These are phyloP conservation scores for Trametes cingulata DNA, from an alignment of 768 basidiomycete genomes.

Conservation along the genomic window DNA sequence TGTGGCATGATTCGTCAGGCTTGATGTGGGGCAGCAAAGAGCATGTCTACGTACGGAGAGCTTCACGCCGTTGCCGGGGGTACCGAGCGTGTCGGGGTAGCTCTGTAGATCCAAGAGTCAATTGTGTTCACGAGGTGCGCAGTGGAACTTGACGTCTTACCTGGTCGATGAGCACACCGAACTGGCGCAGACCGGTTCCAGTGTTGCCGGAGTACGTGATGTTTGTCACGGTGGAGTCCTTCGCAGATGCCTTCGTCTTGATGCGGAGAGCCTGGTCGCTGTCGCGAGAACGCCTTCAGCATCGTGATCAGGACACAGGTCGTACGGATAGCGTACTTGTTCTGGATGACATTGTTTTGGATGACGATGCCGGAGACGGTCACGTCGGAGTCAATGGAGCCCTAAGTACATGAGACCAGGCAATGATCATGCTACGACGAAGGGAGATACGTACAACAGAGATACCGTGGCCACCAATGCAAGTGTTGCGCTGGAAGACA, in stretches of 20 bases:
- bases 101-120: conserved; percentile 39
- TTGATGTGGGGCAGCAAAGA: background rate
- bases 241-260: conserved; percentile 52
- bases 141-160: conserved; percentile 26
- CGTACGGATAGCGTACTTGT: conserved; percentile 45
- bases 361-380: conserved; percentile 51
- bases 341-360: conserved; percentile 51
- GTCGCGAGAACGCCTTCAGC: background rate
- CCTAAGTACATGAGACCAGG: conserved; percentile 36
- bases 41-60: conserved; percentile 47
- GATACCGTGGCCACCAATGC: conserved; percentile 64
- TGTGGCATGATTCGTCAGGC: conserved; percentile 23
- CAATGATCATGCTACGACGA: background rate
- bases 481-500: conserved; percentile 47
- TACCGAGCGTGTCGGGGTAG: conserved; percentile 54
- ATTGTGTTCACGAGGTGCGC: background rate
- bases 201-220: conserved; percentile 57
- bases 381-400: conserved; percentile 50
- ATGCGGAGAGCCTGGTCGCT: conserved; percentile 62
- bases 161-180: conserved; percentile 64
- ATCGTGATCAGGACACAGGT: too few relatives aligned
- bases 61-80: conserved; percentile 56
- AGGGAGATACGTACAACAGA: conserved; percentile 43
- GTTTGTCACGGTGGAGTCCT: conserved; percentile 47
- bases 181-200: conserved; percentile 46